A percentile compares a stretch with the other conserved stretches of the same genome.
Conservation (phyloP, 2,329 filamentous ascomycete genomes). For the Hypoxylon sp. region DNA sequence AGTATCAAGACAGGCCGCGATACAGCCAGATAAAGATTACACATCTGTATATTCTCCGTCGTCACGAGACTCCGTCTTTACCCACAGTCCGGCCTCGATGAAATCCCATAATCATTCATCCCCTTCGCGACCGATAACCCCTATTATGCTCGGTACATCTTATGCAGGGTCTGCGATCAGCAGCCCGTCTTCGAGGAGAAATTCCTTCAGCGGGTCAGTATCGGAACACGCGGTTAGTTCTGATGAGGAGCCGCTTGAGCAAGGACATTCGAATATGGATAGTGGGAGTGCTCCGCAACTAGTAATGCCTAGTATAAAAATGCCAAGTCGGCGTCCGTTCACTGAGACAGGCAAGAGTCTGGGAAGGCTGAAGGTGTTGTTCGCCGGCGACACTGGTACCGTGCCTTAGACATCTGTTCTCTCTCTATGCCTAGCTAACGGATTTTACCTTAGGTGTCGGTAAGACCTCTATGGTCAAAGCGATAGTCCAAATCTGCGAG, state of each 20-base stretch:
- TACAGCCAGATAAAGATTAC: slow-evolving; percentile 41
- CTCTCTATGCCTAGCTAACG: slow-evolving; percentile 43
- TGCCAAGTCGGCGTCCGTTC: slow-evolving; percentile 91
- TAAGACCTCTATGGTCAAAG: slow-evolving; percentile 90
- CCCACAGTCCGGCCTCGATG: slow-evolving; percentile 54
- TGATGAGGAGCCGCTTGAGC: slow-evolving; percentile 63
- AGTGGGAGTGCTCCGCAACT: slow-evolving; percentile 77
- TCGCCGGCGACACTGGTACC: slow-evolving; percentile 83
- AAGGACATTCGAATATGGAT: slow-evolving; percentile 63
- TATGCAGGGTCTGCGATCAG: slow-evolving; percentile 62
- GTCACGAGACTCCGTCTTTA: slow-evolving; percentile 52
- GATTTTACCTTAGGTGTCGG: slow-evolving; percentile 73
- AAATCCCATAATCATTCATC: slow-evolving; percentile 51
- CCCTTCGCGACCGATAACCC: slow-evolving; percentile 63
- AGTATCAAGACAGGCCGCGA: slow-evolving; percentile 31
- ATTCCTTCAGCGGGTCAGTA: slow-evolving; percentile 65
- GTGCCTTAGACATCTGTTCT: slow-evolving; percentile 28
- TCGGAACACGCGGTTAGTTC: slow-evolving; percentile 61
- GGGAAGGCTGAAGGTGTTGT: slow-evolving; percentile 88
- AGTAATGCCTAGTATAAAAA: slow-evolving; percentile 97
- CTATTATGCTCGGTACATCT: slow-evolving; percentile 60
- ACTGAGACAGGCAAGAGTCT: slow-evolving; percentile 87
- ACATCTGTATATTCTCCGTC: slow-evolving; percentile 50
- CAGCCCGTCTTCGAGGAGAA: slow-evolving; percentile 66
- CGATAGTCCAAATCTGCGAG: slow-evolving; percentile 86